Conservation (phyloP, 192 early-diverging fungal species). For the Lobulomyces angularis region DNA sequence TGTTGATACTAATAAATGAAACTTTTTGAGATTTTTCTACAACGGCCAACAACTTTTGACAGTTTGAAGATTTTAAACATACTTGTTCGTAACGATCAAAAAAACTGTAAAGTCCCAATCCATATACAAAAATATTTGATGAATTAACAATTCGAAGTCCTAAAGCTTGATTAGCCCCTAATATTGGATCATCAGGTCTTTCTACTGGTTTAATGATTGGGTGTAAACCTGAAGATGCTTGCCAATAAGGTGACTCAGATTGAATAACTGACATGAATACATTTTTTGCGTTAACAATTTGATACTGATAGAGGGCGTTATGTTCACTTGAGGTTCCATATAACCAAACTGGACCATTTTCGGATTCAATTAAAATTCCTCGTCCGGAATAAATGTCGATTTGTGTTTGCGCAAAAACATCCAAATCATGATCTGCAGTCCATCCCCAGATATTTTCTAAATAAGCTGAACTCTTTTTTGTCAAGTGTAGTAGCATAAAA, state of each 20-base stretch:
- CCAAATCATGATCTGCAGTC: slow-evolving; percentile 32
- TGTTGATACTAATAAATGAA: no score
- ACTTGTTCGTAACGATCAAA: slow-evolving; percentile 22
- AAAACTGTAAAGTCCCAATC: slow-evolving; percentile 29
- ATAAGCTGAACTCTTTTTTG: slow-evolving; percentile 17
- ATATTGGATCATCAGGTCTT: slow-evolving; percentile 13
- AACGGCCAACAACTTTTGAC: slow-evolving; percentile 12
- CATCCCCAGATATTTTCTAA: slow-evolving; percentile 28
- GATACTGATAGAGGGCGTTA: slow-evolving; percentile 26
- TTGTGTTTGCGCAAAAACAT: slow-evolving; percentile 11
- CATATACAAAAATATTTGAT: slow-evolving; percentile 17
- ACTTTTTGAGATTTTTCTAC: no score
- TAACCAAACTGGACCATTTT: slow-evolving; percentile 21
- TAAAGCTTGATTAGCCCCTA: slow-evolving; percentile 19
- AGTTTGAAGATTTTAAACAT: slow-evolving; percentile 14
- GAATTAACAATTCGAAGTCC: slow-evolving; percentile 19
- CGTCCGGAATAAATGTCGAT: slow-evolving; percentile 23
- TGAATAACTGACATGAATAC: slow-evolving; percentile 25
- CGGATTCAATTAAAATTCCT: slow-evolving; percentile 22
- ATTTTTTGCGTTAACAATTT: slow-evolving; percentile 16
- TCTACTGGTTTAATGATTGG: slow-evolving; percentile 13
- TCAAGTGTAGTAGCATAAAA: slow-evolving; percentile 14
- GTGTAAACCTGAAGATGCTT: slow-evolving; percentile 13
- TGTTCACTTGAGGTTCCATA: slow-evolving; percentile 24
- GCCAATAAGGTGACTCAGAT: slow-evolving; percentile 29